Base-by-base conservation (phyloP, 148 eudicot species). In the Agrostemma githago region DNA sequence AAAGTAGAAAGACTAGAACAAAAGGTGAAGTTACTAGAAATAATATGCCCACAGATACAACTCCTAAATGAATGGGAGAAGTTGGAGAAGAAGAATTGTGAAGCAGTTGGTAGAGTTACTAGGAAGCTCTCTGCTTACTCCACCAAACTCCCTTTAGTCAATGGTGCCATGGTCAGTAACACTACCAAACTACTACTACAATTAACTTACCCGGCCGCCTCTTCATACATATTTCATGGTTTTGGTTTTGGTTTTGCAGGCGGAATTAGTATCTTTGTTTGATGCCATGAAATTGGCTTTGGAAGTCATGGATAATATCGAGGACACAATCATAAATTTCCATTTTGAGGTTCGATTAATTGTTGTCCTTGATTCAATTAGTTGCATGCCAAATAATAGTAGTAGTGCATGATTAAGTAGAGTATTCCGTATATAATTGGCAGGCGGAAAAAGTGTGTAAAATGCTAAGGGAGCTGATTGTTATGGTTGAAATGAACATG, bases 71-170 rank as follows among this genome's bases (percentile, higher is more conserved):
- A 83, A 70, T 94, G 98, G 98, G 83, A 80, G 53, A 87, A 70
- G 64, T 4, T 91, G 44, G 97, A 89, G 71, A 77, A 69, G 48
- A 91, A 79, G 74, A 89, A 88, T 61, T 60, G 68, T 51, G 97
- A 94, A 82, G 92, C 93, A 19, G 81, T 94, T 71, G 83, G 82
- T 41, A 86, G 93, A 72, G 65, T 94, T 21, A 80, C 84, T 2
- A 84, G 91, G 79, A 94, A 94, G 75, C 79, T 94, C 68, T 85
- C 91, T 9, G 92, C 91, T 51, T 80, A 81, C 48, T 86, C 98
- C 8, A 60, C 80, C 5, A 89, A 85, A 57, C 83, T 94, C 65
- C 98, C 97, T 56, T 71, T 94, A 40, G 85, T 86, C 59, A 62
- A 86, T 26, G 92, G 88, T 62, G 91, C 92, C 1, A 71, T 82